Base-by-base conservation (phyloP, 2,329 filamentous ascomycete species). In the Cercospora berteroae region DNA sequence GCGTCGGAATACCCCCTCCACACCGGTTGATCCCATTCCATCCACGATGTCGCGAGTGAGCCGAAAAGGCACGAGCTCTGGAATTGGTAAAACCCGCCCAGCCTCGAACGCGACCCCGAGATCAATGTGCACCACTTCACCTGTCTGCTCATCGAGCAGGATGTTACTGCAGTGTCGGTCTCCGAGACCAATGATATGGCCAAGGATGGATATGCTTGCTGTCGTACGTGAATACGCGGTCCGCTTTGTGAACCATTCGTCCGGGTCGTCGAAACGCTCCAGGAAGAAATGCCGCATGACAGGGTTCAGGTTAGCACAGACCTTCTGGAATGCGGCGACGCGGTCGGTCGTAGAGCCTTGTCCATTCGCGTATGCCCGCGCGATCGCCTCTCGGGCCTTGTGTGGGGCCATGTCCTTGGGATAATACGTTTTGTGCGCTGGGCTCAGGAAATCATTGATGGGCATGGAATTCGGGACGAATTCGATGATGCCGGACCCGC, bases 101-200 rank as follows among this genome's bases (percentile, higher is more conserved):
- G 94, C 93, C 80, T 99, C 96, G 77, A 99, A 99, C 0, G 94
- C 94, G 3, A 99, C 93, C 56, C 96, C 95, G 0, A 99, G 85
- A 77, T 99, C 95, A 72, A 99, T 99, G 78, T 99, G 95, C 1
- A 99, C 92, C 0, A 94, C 93, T 79, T 99, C 95, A 10, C 95
- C 95, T 1, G 89, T 96, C 75, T 90, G 89, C 68, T 90, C 88
- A 77, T 99, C 95, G 0, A 99, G 86, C 13, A 99, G 85, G 71
- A 99, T 99, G 77, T 99, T 99, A 81, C 99, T 94, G 1, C 93
- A 94, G 79, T 99, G 95, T 2, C 95, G 87, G 79, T 99, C 95
- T 9, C 95, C 95, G 0, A 99, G 86, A 1, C 96, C 95, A 0
- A 99, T 87, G 0, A 98, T 89, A 77, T 77, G 92, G 1, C 95